Conservation (phyloP, 2,329 filamentous ascomycete genomes). For the Chalara sp. region DNA sequence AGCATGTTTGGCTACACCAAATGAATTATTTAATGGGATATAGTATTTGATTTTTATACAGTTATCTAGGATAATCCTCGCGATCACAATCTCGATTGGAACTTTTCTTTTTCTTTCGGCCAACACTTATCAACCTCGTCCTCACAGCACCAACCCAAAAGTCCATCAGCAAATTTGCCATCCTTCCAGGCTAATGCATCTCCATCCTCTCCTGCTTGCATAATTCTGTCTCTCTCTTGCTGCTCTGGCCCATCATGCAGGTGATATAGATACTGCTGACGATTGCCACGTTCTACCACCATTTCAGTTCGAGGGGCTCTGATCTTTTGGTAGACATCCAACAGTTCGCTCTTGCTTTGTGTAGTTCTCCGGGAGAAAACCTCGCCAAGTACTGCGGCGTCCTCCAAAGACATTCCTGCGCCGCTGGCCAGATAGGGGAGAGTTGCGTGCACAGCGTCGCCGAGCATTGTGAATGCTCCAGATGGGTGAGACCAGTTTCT, state of each 20-base stretch:
- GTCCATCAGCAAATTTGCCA: conserved; percentile 30
- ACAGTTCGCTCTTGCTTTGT: conserved; percentile 28
- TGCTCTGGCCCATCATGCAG: conserved; percentile 50
- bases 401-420: conserved; percentile 55
- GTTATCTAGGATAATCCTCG: no score
- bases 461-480: conserved; percentile 51
- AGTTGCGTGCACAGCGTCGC: conserved; percentile 58
- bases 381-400: conserved; percentile 49
- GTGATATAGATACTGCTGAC: conserved; percentile 53
- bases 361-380: conserved; percentile 37
- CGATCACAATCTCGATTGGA: no score
- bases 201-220: conserved; percentile 32
- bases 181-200: conserved; percentile 31
- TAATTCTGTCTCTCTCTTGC: conserved; percentile 43
- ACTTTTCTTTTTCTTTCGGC: background rate
- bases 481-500: conserved; percentile 50
- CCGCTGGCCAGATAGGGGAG: conserved; percentile 53
- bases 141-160: conserved; percentile 29
- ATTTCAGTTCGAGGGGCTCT: conserved; percentile 51
- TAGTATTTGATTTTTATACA: no score
- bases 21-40: no score
- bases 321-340: conserved; percentile 48
- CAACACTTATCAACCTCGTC: background rate
- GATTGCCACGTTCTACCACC: conserved; percentile 52
- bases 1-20: no score